Evolutionary conservation across 768 basidiomycete genomes (phyloP).

Genomic region (Amanita fuliginea): DNA sequence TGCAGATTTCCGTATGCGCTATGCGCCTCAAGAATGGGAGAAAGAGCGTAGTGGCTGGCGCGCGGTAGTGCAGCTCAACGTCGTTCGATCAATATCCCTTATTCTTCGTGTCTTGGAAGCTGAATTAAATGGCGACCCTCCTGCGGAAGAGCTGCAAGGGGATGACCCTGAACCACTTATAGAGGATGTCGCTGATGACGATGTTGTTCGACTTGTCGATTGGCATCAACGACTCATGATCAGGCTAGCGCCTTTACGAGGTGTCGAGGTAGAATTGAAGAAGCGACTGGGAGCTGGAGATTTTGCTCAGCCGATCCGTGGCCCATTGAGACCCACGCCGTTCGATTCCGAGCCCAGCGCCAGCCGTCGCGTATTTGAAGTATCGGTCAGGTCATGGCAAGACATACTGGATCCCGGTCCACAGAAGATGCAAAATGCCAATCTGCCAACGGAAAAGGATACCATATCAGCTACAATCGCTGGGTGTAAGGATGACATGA

Average conservation of each 20-base stretch:
- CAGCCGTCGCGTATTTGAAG: constrained; percentile 27
- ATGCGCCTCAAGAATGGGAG: constrained; percentile 50
- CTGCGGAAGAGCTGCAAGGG: not conserved
- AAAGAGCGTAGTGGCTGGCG: constrained; percentile 67
- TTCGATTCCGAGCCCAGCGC: constrained; percentile 19
- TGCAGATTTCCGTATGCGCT: constrained; percentile 65
- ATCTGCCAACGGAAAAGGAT: constrained; percentile 15
- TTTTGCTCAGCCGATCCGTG: constrained; percentile 22
- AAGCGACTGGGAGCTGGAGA: constrained; percentile 41
- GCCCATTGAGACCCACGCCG: constrained; percentile 34
- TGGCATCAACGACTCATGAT: constrained; percentile 42
- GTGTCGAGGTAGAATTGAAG: constrained; percentile 54
- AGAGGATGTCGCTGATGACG: constrained; percentile 25
- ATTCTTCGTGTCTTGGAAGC: constrained; percentile 52
- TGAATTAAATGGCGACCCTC: constrained; percentile 32
- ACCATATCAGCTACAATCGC: constrained; percentile 41
- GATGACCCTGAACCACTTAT: constrained; percentile 8
- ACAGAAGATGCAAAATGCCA: not conserved
- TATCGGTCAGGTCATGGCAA: constrained; percentile 44
- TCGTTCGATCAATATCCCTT: constrained; percentile 57
- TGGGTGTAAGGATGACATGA: constrained; percentile 52
- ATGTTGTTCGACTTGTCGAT: constrained; percentile 32
- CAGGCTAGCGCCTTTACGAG: constrained; percentile 50
- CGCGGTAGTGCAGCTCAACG: constrained; percentile 68
- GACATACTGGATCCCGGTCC: constrained; percentile 25